Base-by-base conservation (phyloP, 306 rosid species). In the Vigna unguiculata region DNA sequence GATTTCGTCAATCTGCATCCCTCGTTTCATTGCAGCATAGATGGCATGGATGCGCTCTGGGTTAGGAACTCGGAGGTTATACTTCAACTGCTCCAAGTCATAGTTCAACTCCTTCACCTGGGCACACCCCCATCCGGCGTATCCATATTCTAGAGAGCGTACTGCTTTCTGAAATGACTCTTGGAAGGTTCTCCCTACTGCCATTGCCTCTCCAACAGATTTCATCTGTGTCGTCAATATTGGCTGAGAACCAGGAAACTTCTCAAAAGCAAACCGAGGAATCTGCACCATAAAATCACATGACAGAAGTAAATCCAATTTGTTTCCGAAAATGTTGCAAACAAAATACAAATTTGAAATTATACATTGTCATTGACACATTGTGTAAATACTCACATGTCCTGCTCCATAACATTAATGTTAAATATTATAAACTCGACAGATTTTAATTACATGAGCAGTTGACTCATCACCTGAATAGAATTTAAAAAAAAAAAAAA, bases 191-290 rank as follows among this genome's bases (percentile, higher is more conserved):
- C 96, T 84, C 38, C 99, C 98, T 14, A 96, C 81, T 12, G 99
- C 98, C 97, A 93, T 96, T 2, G 99, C 80, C 86, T 92, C 97
- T 9, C 99, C 99, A 32, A 96, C 99, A 15, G 98, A 96, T 83
- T 96, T 96, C 99, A 96, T 96, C 71, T 96, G 99, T 8, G 99
- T 96, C 0, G 99, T 96, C 82, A 96, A 77, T 66, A 91, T 83
- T 34, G 99, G 99, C 88, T 89, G 89, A 48, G 99, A 96, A 51
- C 98, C 99, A n/a, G 99, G 99, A 78, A 96, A 96, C 54, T 96
- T 96, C 76, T 93, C 99, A 47, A 96, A 96, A 32, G 97, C 98
- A 84, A 96, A 96, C 82, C 97, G 87, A 17, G 99, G 99, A 78
- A 96, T 93, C 98, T 96, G 96, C 88, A 91, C 67, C 59, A 58